Evolutionary conservation across 2,329 filamentous ascomycete species (phyloP).

Genomic region (Trichoderma cornu-damae): DNA sequence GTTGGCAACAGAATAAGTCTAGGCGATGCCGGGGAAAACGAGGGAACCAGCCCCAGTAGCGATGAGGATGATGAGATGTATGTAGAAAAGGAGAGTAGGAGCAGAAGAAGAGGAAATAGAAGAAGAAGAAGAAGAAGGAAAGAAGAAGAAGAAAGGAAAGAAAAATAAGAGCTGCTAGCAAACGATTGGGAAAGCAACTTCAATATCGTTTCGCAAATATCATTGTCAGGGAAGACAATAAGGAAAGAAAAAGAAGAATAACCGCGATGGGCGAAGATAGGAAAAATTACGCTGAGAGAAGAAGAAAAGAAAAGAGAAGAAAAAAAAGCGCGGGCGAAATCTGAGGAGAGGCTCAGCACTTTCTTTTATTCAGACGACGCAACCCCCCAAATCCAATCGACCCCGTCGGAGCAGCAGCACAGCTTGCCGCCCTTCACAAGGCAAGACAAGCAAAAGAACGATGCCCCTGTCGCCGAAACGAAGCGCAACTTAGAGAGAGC

Average conservation of each 20-base stretch:
- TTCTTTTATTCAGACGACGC: slow-evolving; percentile 17
- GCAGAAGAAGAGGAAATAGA: slow-evolving; percentile 17
- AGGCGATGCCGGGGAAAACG: neutral
- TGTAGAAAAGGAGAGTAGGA: slow-evolving; percentile 10
- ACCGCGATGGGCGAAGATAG: slow-evolving; percentile 16
- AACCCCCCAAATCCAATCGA: slow-evolving; percentile 5
- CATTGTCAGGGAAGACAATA: slow-evolving; percentile 25
- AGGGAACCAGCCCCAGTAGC: slow-evolving; percentile 19
- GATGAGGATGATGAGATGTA: slow-evolving; percentile 3
- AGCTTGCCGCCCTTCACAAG: slow-evolving; percentile 15
- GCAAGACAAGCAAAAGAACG: neutral
- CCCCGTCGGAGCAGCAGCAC: neutral
- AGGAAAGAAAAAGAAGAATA: neutral
- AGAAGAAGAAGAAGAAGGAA: slow-evolving; percentile 16
- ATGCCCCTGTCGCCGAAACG: slow-evolving; percentile 9
- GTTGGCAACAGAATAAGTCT: neutral
- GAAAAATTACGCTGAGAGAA: neutral
- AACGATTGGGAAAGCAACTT: slow-evolving; percentile 22
- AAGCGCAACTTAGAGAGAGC: neutral
- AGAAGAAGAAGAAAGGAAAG: slow-evolving; percentile 20
- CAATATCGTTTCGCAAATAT: slow-evolving; percentile 25
- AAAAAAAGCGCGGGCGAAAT: neutral
- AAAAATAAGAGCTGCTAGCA: slow-evolving; percentile 18
- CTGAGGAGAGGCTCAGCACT: slow-evolving; percentile 15
- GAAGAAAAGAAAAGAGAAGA: neutral